phyloP scores from a whole-genome alignment of 129 eudicot species.

The Flaveria bidentis region DNA sequence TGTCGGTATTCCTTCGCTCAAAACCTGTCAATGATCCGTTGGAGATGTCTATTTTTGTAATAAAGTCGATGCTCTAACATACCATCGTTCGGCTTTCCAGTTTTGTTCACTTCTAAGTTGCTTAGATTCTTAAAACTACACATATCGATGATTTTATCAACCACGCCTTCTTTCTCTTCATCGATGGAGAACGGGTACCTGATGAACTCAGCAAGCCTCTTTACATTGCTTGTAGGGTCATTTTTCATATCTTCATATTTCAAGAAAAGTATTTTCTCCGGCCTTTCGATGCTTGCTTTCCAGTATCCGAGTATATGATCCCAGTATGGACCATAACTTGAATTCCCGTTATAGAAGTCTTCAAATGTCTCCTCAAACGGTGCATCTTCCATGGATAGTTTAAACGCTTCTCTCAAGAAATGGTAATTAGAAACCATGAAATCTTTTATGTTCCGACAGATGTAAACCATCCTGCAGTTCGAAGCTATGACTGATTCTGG shows the following conservation, averaged over 20 bases:
- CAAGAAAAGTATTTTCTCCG: not conserved
- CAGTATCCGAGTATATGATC: no score
- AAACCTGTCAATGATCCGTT: no score
- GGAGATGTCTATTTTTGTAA: not conserved
- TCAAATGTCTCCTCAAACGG: not conserved
- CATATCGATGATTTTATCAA: not conserved
- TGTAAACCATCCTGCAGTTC: no score
- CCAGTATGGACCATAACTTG: no score
- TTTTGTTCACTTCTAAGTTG: constrained; percentile 12
- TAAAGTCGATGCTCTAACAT: not conserved
- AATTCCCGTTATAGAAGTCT: not conserved
- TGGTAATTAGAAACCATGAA: no score
- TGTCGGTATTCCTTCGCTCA: no score
- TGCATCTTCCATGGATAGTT: not conserved
- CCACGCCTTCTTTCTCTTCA: no score
- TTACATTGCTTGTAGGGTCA: not conserved
- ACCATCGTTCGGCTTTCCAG: not conserved
- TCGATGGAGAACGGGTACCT: no score
- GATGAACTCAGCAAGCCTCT: no score
- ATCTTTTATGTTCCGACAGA: no score
- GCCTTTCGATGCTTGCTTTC: not conserved
- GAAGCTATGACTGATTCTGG: no score
- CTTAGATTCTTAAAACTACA: constrained; percentile 1
- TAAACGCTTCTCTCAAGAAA: not conserved
- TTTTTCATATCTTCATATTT: not conserved